A percentile compares a stretch with the other conserved stretches of the same genome.
Conservation (phyloP, 106 monocot species). For the Allium sativum region DNA sequence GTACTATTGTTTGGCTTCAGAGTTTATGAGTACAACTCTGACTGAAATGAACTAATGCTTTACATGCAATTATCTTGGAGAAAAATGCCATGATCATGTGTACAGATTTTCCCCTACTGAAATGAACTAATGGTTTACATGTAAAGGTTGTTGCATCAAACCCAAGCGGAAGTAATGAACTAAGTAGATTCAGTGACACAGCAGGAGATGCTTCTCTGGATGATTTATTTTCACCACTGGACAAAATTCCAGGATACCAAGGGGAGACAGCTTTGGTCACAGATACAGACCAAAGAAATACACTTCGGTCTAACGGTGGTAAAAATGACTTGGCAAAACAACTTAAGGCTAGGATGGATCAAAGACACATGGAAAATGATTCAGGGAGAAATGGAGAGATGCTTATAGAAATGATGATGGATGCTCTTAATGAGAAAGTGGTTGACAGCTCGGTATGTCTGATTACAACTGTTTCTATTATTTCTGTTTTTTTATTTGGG, state of each 20-base stretch:
- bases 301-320: conserved; percentile 20
- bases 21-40: too few species aligned
- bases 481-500: conserved; percentile 4
- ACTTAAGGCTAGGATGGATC: conserved; percentile 73
- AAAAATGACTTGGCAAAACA: conserved; percentile 59
- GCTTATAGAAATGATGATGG: conserved; percentile 53
- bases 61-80: not conserved
- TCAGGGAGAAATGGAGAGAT: conserved; percentile 49
- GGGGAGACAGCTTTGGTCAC: conserved; percentile 65
- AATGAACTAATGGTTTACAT: too few species aligned
- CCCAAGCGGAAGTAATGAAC: conserved; percentile 28
- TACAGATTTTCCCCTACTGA: too few species aligned
- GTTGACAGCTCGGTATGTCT: conserved; percentile 43
- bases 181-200: conserved; percentile 86
- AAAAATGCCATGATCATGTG: not conserved
- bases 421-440: conserved; percentile 13
- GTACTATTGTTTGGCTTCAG: too few species aligned
- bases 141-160: conserved; percentile 28
- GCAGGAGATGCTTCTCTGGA: conserved; percentile 86
- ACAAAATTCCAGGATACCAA: conserved; percentile 32
- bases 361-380: conserved; percentile 57
- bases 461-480: not conserved
- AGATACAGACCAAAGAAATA: conserved; percentile 27
- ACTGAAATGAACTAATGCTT: too few species aligned
- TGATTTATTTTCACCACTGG: conserved; percentile 78